These are phyloP conservation scores for Oemleria cerasiformis DNA, from an alignment of 306 rosid genomes.

Conservation along the genomic window DNA sequence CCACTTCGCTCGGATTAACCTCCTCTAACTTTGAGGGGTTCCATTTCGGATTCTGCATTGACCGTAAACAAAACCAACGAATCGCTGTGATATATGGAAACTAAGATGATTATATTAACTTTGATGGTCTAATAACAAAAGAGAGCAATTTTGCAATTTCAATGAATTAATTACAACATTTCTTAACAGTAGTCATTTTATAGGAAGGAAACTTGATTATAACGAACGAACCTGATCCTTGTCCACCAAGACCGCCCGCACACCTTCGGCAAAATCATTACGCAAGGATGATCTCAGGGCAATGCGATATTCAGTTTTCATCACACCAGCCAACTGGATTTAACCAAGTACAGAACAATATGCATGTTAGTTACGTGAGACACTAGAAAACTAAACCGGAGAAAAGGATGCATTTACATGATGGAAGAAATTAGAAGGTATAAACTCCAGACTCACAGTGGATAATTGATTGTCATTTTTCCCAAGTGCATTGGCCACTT, in stretches of 20 bases:
- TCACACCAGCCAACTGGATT: constrained; percentile 69
- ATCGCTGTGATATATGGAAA: neutral
- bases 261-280: constrained; percentile 89
- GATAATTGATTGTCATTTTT: constrained; percentile 53
- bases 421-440: neutral
- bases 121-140: neutral
- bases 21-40: constrained; percentile 70
- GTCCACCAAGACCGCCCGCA: constrained; percentile 90
- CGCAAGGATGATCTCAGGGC: constrained; percentile 83
- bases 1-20: constrained; percentile 56
- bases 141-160: neutral
- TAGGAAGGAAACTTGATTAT: constrained; percentile 13
- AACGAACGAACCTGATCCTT: constrained; percentile 80
- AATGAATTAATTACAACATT: neutral
- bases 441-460: constrained; percentile 45
- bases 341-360: constrained; percentile 18
- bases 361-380: neutral
- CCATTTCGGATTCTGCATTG: constrained; percentile 85
- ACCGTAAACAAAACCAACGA: neutral
- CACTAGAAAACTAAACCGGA: neutral
- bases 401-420: neutral
- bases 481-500: constrained; percentile 70
- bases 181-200: constrained; percentile 7
- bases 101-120: neutral
- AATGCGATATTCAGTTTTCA: constrained; percentile 87